These are phyloP conservation scores for Apophysomyces sp. DNA, from an alignment of 371 early-diverging fungal genomes.

Conservation along the genomic window DNA sequence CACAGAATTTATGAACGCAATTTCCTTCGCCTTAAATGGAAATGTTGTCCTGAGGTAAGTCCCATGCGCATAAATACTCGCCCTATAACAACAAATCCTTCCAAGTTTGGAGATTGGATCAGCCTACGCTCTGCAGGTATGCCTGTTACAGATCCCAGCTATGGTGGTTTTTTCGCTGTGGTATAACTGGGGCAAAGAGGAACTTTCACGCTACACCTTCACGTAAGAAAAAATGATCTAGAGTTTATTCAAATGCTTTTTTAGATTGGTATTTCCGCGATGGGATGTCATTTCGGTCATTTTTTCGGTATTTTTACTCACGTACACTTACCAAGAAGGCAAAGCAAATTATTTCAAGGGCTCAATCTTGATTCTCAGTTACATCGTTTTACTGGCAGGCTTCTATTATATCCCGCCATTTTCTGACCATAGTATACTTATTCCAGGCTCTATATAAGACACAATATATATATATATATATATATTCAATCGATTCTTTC, in stretches of 20 bases:
- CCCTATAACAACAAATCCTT: background rate
- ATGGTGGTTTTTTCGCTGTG: conserved; percentile 85
- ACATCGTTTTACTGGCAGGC: conserved; percentile 78
- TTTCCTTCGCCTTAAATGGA: conserved; percentile 90
- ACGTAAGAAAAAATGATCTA: conserved; percentile 27
- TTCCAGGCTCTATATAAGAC: background rate
- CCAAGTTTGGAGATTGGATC: conserved; percentile 91
- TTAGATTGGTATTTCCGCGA: conserved; percentile 89
- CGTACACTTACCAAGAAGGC: conserved; percentile 93
- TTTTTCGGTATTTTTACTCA: conserved; percentile 88
- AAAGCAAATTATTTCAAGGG: conserved; percentile 97
- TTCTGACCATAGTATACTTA: conserved; percentile 13
- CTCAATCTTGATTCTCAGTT: conserved; percentile 83
- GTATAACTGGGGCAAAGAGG: conserved; percentile 54
- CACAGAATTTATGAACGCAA: conserved; percentile 97
- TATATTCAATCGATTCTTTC: too few relatives aligned
- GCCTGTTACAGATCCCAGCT: conserved; percentile 92
- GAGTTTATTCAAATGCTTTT: background rate
- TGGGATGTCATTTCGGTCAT: conserved; percentile 90
- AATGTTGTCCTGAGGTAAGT: conserved; percentile 85
- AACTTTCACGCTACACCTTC: conserved; percentile 38
- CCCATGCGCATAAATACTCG: background rate
- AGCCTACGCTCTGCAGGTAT: conserved; percentile 94
- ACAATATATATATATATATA: too few relatives aligned
- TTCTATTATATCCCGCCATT: conserved; percentile 75